phyloP scores from a whole-genome alignment of 805 yeast genomes.

The Hermanozyma aechmeae region DNA sequence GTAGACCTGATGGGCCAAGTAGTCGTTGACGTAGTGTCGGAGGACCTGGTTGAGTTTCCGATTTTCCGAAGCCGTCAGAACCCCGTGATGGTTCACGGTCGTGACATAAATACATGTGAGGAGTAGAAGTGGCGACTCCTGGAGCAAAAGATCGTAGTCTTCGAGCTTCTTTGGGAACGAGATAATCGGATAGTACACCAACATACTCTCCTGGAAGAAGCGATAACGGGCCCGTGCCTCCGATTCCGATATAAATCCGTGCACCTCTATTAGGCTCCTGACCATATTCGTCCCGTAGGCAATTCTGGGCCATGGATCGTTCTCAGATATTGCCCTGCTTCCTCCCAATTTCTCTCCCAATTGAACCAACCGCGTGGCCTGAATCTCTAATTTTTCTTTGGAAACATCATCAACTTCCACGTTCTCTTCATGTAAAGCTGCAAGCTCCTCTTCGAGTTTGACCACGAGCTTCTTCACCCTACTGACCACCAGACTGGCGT shows the following conservation, averaged over 20 bases:
- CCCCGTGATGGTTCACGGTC: constrained; percentile 30
- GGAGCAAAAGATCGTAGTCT: constrained; percentile 30
- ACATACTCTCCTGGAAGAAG: constrained; percentile 27
- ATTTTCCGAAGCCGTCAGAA: constrained; percentile 5
- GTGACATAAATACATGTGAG: constrained; percentile 38
- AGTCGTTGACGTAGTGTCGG: constrained; percentile 35
- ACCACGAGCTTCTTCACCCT: constrained; percentile 1
- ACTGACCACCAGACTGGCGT: constrained; percentile 1
- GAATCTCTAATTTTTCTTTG: not conserved
- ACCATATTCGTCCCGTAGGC: constrained; percentile 15
- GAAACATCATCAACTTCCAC: not conserved
- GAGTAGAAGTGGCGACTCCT: constrained; percentile 34
- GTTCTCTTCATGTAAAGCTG: too few relatives aligned
- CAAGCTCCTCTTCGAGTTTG: constrained; percentile 2
- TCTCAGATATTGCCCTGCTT: too few relatives aligned
- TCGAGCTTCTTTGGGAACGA: constrained; percentile 27
- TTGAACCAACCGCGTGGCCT: not conserved
- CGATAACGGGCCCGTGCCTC: constrained; percentile 25
- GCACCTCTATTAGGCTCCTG: constrained; percentile 27
- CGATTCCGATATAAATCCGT: constrained; percentile 20
- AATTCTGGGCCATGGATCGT: not conserved
- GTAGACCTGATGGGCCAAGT: constrained; percentile 34
- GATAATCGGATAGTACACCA: constrained; percentile 41
- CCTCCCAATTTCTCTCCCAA: not conserved
- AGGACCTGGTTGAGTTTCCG: constrained; percentile 33